phyloP scores from a whole-genome alignment of 306 rosid genomes.

The Trifolium subterraneum region DNA sequence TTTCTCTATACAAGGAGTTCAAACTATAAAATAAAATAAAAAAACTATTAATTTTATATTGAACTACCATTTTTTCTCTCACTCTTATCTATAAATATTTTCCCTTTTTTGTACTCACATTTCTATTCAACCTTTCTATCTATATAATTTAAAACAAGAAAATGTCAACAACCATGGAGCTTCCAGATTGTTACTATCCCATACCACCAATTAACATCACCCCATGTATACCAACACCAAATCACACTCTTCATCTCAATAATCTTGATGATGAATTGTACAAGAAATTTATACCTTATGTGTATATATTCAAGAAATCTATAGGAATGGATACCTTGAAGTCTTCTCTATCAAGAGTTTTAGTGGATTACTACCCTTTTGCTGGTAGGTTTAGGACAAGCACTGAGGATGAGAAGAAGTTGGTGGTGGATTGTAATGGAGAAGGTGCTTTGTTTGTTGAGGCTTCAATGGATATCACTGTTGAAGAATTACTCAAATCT shows the following conservation, averaged over 20 bases:
- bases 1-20: too few relatives aligned
- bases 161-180: slow-evolving; percentile 59
- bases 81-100: too few relatives aligned
- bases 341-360: slow-evolving; percentile 61
- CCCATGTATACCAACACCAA: slow-evolving; percentile 72
- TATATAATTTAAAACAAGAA: too few relatives aligned
- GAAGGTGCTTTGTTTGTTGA: slow-evolving; percentile 77
- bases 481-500: slow-evolving; percentile 53
- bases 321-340: slow-evolving; percentile 55
- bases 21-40: too few relatives aligned
- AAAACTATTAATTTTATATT: too few relatives aligned
- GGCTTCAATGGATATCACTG: slow-evolving; percentile 74
- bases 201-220: slow-evolving; percentile 49
- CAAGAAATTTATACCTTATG: slow-evolving; percentile 61
- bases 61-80: too few relatives aligned
- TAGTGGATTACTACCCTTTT: slow-evolving; percentile 78
- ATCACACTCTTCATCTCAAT: slow-evolving; percentile 68
- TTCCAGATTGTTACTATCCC: slow-evolving; percentile 70
- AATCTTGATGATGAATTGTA: slow-evolving; percentile 81
- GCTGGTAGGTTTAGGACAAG: slow-evolving; percentile 65
- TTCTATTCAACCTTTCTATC: too few relatives aligned
- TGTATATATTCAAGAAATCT: slow-evolving; percentile 63
- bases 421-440: slow-evolving; percentile 78
- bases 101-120: too few relatives aligned
- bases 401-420: slow-evolving; percentile 58